These are phyloP conservation scores for Flaveria robusta DNA, from an alignment of 129 eudicot genomes.

Conservation along the genomic window DNA sequence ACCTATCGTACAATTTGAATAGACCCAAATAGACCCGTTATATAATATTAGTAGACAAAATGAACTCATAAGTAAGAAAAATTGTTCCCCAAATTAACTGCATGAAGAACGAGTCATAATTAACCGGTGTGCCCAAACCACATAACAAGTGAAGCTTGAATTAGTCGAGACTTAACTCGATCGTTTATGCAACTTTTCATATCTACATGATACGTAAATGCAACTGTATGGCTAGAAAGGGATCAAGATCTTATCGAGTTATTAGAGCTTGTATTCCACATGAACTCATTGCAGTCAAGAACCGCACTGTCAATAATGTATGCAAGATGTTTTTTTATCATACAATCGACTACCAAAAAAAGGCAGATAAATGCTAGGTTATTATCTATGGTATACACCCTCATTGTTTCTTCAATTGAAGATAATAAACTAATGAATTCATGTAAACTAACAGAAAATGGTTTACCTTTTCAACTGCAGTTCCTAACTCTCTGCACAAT, in stretches of 20 bases:
- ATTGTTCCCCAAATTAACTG: background rate
- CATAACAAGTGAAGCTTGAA: background rate
- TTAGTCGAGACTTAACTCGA: background rate
- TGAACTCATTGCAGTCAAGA: background rate
- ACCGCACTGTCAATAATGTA: background rate
- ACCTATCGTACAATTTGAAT: no score
- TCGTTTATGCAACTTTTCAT: background rate
- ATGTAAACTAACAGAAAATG: background rate
- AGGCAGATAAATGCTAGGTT: background rate
- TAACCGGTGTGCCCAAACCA: background rate
- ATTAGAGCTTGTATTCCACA: background rate
- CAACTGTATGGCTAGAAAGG: background rate
- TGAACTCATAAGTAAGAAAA: background rate
- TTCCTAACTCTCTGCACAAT: conserved; percentile 14
- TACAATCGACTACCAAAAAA: conserved; percentile 1
- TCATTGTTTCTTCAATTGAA: conserved; percentile 56
- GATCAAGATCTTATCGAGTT: background rate
- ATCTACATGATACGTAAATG: background rate
- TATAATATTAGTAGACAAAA: no score
- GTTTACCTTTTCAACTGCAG: conserved; percentile 1
- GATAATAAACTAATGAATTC: conserved; percentile 44
- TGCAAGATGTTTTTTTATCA: background rate
- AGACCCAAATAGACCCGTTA: no score
- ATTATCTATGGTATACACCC: conserved; percentile 2
- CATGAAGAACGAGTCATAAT: background rate